Conservation (phyloP, 2,329 filamentous ascomycete species). For the Pseudophaeomoniella oleicola region DNA sequence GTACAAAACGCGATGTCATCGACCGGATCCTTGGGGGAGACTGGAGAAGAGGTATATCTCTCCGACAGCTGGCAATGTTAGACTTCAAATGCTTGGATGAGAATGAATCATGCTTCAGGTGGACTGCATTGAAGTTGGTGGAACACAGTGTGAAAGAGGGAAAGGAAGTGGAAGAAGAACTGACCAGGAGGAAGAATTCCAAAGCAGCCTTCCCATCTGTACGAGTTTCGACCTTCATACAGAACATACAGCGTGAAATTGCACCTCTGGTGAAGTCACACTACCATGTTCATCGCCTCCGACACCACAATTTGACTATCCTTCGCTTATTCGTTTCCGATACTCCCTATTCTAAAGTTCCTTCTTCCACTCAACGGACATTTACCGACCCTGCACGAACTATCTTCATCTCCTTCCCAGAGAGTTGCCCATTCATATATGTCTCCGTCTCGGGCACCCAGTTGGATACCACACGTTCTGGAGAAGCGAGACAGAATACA, state of each 20-base stretch:
- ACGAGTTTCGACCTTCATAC: conserved; percentile 66
- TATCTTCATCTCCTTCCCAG: conserved; percentile 69
- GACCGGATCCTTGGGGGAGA: conserved; percentile 43
- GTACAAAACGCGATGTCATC: conserved; percentile 38
- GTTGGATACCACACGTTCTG: conserved; percentile 15
- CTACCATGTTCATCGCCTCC: conserved; percentile 57
- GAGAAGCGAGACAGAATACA: conserved; percentile 3
- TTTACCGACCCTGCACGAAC: conserved; percentile 51
- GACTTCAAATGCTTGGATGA: conserved; percentile 40
- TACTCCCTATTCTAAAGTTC: conserved; percentile 53
- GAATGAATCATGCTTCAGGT: conserved; percentile 34
- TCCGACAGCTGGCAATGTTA: conserved; percentile 40
- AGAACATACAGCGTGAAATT: conserved; percentile 58
- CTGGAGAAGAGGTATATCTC: conserved; percentile 39
- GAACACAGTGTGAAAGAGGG: conserved; percentile 9
- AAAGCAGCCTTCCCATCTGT: conserved; percentile 17
- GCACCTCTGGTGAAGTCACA: conserved; percentile 71
- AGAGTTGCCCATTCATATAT: conserved; percentile 64
- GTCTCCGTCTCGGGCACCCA: conserved; percentile 35
- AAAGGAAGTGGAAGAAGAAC: conserved; percentile 13
- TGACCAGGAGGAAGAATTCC: conserved; percentile 20
- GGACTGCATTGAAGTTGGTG: conserved; percentile 37
- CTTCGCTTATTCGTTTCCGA: conserved; percentile 69
- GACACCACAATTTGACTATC: conserved; percentile 48
- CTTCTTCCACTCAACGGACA: conserved; percentile 13